These are phyloP conservation scores for Noccaea caerulescens DNA, from an alignment of 345 rosid species.

Conservation along the genomic window DNA sequence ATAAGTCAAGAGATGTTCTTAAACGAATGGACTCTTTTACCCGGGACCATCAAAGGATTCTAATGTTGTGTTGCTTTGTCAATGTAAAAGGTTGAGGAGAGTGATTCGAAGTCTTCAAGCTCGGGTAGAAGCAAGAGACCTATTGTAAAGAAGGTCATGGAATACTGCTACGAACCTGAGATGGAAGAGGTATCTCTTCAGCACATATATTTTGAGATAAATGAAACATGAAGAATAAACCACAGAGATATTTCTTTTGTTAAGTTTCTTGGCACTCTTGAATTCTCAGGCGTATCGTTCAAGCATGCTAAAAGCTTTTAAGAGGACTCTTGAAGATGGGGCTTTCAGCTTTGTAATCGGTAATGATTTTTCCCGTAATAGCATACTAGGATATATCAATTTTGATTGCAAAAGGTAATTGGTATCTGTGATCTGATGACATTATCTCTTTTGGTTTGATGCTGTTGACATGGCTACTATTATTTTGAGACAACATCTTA, in stretches of 20 bases:
- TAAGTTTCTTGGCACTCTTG: conserved; percentile 28
- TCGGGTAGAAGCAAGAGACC: conserved; percentile 71
- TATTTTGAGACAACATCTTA: conserved; percentile 25
- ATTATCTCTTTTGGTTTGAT: conserved; percentile 43
- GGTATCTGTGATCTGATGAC: conserved; percentile 40
- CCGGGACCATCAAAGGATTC: neutral
- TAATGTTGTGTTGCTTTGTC: conserved; percentile 26
- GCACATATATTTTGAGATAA: conserved; percentile 1
- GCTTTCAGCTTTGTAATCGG: conserved; percentile 81
- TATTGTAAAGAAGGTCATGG: conserved; percentile 72
- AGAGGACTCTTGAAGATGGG: conserved; percentile 92
- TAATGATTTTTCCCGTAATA: conserved; percentile 52
- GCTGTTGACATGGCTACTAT: conserved; percentile 41
- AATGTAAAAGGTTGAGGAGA: conserved; percentile 67
- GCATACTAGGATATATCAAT: conserved; percentile 26
- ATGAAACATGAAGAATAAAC: conserved; percentile 7
- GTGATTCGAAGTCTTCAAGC: conserved; percentile 63
- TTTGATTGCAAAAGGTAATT: conserved; percentile 43
- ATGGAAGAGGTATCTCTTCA: conserved; percentile 85
- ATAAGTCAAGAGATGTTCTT: conserved; percentile 7
- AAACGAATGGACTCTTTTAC: neutral
- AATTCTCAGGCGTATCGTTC: conserved; percentile 72
- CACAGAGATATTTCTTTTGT: neutral
- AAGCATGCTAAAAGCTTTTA: conserved; percentile 95
- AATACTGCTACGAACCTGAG: conserved; percentile 95